A percentile compares a stretch with the other conserved stretches of the same genome.
Conservation (phyloP, 176 grass and related monocot species). For the Avena eriantha region DNA sequence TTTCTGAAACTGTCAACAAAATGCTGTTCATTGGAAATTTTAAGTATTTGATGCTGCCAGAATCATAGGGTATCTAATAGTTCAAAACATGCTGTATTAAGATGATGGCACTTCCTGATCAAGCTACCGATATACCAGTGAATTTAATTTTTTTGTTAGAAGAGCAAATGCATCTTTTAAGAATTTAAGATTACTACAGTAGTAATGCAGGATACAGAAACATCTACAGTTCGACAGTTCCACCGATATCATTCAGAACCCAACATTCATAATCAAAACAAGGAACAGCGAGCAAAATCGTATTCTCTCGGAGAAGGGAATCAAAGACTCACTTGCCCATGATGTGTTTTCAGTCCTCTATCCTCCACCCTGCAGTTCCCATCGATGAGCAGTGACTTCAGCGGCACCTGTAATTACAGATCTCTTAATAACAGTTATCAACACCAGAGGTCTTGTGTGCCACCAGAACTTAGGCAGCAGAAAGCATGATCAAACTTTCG, state of each 20-base stretch:
- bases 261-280: background rate
- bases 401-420: conserved; percentile 55
- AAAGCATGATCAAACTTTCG: background rate
- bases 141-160: background rate
- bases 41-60: background rate
- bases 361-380: conserved; percentile 97
- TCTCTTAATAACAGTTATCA: conserved; percentile 5
- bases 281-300: background rate
- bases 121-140: background rate
- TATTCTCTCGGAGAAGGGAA: background rate
- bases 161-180: background rate
- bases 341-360: conserved; percentile 87
- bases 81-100: background rate
- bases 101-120: background rate
- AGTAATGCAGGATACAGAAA: background rate
- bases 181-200: background rate
- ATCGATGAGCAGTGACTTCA: conserved; percentile 76
- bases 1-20: background rate
- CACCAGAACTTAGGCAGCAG: background rate
- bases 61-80: background rate
- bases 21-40: background rate
- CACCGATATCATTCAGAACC: background rate
- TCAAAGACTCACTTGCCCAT: conserved; percentile 71
- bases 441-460: background rate
- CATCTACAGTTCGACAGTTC: background rate